Evolutionary conservation across 805 yeast species (phyloP).

Genomic region (Wickerhamomyces sydowiorum): DNA sequence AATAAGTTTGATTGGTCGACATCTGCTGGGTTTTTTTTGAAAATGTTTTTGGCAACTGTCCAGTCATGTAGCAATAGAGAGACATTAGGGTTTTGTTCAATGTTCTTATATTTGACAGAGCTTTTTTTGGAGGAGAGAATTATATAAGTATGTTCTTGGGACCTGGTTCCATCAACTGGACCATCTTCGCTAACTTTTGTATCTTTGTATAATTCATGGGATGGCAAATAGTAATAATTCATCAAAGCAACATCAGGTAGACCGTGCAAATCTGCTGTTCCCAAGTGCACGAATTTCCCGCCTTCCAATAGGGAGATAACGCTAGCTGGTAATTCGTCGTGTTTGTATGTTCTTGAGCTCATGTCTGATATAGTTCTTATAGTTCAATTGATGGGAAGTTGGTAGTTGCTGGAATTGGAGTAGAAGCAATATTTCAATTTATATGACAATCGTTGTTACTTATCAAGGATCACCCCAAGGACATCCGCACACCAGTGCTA

Average conservation of each 20-base stretch:
- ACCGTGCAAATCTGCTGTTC: conserved; percentile 56
- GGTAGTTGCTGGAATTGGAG: too few species aligned
- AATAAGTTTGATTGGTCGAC: conserved; percentile 39
- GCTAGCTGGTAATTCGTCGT: conserved; percentile 30
- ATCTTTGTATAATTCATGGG: conserved; percentile 26
- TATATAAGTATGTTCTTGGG: conserved; percentile 41
- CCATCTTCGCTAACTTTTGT: conserved; percentile 9
- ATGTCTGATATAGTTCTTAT: conserved; percentile 4
- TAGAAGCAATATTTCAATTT: too few species aligned
- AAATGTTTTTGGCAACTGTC: conserved; percentile 55
- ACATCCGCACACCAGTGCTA: background rate
- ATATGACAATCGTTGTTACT: too few species aligned
- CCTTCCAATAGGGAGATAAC: conserved; percentile 44
- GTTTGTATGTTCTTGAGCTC: conserved; percentile 23
- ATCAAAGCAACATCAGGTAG: conserved; percentile 85
- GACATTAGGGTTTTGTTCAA: conserved; percentile 66
- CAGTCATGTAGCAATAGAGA: conserved; percentile 88
- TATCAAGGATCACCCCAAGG: too few species aligned
- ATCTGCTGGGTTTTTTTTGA: conserved; percentile 25
- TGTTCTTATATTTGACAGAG: conserved; percentile 72
- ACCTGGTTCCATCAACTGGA: conserved; percentile 24
- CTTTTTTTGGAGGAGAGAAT: conserved; percentile 66
- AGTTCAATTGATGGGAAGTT: background rate
- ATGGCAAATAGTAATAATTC: conserved; percentile 73
- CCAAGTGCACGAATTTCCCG: conserved; percentile 75